A percentile compares a stretch with the other conserved stretches of the same genome.
These are phyloP conservation scores for Boletales sp. DNA, from an alignment of 768 basidiomycete genomes.

Conservation along the genomic window DNA sequence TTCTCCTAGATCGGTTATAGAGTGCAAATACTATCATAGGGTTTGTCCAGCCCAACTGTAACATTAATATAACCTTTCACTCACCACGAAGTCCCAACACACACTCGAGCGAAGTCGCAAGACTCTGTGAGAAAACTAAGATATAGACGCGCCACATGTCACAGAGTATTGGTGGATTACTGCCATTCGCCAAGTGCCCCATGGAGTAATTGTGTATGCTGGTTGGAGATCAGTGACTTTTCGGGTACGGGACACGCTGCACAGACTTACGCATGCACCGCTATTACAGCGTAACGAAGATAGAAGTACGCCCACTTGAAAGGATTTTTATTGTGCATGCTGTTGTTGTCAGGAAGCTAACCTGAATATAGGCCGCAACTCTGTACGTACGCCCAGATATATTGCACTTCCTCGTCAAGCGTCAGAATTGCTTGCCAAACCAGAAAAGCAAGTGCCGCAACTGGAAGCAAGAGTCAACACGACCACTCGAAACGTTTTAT, in stretches of 20 bases:
- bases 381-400: conserved; percentile 22
- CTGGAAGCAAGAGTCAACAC: conserved; percentile 7
- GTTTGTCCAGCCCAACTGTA: neutral
- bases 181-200: conserved; percentile 6
- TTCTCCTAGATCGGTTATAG: conserved; percentile 13
- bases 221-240: neutral
- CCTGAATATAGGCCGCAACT: neutral
- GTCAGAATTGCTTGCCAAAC: conserved; percentile 12
- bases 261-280: conserved; percentile 18
- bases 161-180: conserved; percentile 7
- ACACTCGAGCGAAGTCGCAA: conserved; percentile 13
- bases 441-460: conserved; percentile 11
- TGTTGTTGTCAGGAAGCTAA: conserved; percentile 1
- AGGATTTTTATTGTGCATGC: conserved; percentile 18
- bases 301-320: conserved; percentile 32
- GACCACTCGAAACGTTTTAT: neutral
- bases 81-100: conserved; percentile 16
- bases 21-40: conserved; percentile 14
- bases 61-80: neutral
- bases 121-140: neutral
- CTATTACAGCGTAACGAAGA: conserved; percentile 23
- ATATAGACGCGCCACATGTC: conserved; percentile 10
- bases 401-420: conserved; percentile 17
- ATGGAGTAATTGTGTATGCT: conserved; percentile 17
- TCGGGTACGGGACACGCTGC: neutral